Percentiles rank a stretch among this genome's conserved stretches.
phyloP scores from a whole-genome alignment of 1,284 basidiomycete genomes.

The Sporisorium exsertum region DNA sequence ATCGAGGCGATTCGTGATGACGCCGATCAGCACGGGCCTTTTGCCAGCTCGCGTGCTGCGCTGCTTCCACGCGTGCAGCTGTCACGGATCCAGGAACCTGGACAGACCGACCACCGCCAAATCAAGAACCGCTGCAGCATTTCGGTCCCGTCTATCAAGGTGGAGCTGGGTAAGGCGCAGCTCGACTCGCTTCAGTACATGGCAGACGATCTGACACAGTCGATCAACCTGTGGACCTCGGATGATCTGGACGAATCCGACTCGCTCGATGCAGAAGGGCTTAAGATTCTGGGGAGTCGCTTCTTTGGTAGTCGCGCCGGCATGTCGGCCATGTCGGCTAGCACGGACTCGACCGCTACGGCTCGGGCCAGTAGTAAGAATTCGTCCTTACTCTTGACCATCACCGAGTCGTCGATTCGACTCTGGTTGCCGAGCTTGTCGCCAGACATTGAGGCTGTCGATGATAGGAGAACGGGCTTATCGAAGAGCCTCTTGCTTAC shows the following conservation, averaged over 20 bases:
- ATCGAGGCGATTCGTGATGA: conserved; percentile 25
- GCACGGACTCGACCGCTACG: conserved; percentile 48
- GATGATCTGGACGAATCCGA: conserved; percentile 30
- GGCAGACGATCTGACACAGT: conserved; percentile 55
- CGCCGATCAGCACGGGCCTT: background rate
- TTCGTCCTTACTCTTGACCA: conserved; percentile 29
- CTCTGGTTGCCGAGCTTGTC: conserved; percentile 26
- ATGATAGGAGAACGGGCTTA: background rate
- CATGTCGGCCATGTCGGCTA: conserved; percentile 46
- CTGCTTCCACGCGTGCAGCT: conserved; percentile 23
- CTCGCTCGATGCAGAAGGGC: conserved; percentile 35
- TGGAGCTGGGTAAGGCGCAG: conserved; percentile 38
- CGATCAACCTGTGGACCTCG: conserved; percentile 35
- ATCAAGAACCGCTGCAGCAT: conserved; percentile 29
- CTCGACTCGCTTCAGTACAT: conserved; percentile 60
- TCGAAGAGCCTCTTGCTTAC: conserved; percentile 33
- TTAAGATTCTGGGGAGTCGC: conserved; percentile 55
- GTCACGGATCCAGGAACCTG: conserved; percentile 1
- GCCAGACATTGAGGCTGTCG: background rate
- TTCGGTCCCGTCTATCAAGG: conserved; percentile 37
- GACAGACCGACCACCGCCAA: background rate
- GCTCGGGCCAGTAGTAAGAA: conserved; percentile 20
- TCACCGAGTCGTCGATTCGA: conserved; percentile 36
- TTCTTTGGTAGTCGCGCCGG: conserved; percentile 56
- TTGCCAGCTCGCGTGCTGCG: background rate